Evolutionary conservation across 371 early-diverging fungal genomes (phyloP).

Genomic region (Enteropsectra breve): DNA sequence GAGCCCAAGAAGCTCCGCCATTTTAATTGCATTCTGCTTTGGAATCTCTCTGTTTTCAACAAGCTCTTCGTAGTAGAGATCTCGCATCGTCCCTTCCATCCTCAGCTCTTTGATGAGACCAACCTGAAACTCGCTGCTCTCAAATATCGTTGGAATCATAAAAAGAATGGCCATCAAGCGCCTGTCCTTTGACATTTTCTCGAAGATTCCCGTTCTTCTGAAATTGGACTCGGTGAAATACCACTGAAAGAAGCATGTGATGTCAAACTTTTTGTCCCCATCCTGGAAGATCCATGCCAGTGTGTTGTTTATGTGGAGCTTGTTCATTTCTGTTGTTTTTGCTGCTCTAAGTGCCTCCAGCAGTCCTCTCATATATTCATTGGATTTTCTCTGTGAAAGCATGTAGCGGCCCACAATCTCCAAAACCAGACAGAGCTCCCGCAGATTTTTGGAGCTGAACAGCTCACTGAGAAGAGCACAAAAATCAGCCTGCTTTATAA

Average conservation of each 20-base stretch:
- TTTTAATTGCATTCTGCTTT: not conserved
- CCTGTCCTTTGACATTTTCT: not conserved
- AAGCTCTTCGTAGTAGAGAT: not conserved
- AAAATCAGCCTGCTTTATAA: not conserved
- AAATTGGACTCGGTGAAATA: not conserved
- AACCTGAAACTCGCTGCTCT: not conserved
- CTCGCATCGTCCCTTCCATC: not conserved
- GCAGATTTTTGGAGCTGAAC: not conserved
- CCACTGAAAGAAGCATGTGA: constrained; percentile 6
- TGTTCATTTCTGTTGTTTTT: not conserved
- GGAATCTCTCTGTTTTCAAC: not conserved
- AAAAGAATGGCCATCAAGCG: not conserved
- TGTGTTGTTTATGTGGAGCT: not conserved
- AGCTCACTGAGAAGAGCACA: not conserved
- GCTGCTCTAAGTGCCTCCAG: not conserved
- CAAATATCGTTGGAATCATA: constrained; percentile 5
- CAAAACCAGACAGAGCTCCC: constrained; percentile 1
- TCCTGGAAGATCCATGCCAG: not conserved
- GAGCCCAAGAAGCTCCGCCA: constrained; percentile 3
- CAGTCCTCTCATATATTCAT: not conserved
- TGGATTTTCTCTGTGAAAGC: constrained; percentile 1
- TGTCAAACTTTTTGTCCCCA: not conserved
- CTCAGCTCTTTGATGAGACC: not conserved
- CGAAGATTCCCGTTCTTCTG: not conserved
- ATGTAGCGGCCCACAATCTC: constrained; percentile 6